Conservation (phyloP, 352 stramenopile species). For the Pythium myriotylum region DNA sequence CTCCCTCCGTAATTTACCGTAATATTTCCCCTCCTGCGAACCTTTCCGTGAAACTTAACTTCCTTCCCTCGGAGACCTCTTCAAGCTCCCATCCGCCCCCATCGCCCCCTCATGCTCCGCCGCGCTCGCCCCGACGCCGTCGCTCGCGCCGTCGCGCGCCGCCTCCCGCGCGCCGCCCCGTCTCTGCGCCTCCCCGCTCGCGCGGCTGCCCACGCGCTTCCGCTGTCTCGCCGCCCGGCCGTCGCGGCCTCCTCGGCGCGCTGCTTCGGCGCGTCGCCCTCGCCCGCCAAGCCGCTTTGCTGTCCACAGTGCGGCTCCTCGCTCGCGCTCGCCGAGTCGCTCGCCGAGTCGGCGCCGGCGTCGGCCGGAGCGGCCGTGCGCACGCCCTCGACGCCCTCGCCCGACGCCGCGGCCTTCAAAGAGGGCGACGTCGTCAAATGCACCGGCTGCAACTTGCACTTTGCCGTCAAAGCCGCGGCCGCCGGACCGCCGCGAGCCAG, state of each 20-base stretch:
- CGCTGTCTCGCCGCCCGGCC: no score
- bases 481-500: conserved; percentile 6
- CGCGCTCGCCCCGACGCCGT: conserved; percentile 1
- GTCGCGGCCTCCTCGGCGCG: no score
- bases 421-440: conserved; percentile 82
- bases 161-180: no score
- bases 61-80: no score
- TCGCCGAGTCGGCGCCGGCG: conserved; percentile 18
- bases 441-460: conserved; percentile 68
- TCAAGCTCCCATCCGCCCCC: no score
- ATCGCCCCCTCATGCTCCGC: conserved; percentile 30
- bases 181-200: neutral
- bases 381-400: neutral
- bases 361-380: conserved; percentile 12
- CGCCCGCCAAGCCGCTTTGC: conserved; percentile 36
- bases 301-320: conserved; percentile 70
- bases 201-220: no score
- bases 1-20: no score
- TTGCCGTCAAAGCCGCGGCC: conserved; percentile 57
- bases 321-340: conserved; percentile 48
- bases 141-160: conserved; percentile 11
- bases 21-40: no score
- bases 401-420: conserved; percentile 45
- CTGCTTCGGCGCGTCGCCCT: no score
- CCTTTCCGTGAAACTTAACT: no score